These are phyloP conservation scores for Ganoderma leucocontextum DNA, from an alignment of 1,284 basidiomycete species.

Conservation along the genomic window DNA sequence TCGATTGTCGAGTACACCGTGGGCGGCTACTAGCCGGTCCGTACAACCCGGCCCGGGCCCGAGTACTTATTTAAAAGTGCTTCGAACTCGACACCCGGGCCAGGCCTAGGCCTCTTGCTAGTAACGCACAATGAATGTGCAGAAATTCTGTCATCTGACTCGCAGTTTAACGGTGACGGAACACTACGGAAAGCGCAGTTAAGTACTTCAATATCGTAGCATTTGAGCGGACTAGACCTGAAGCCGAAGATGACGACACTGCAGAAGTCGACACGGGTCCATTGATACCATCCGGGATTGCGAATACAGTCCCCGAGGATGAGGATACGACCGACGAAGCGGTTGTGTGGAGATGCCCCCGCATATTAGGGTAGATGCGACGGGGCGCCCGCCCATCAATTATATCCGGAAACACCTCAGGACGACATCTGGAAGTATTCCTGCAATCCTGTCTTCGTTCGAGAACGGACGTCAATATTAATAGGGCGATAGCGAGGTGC, in stretches of 20 bases:
- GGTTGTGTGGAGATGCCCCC: not conserved
- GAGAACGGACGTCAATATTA: not conserved
- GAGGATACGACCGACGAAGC: not conserved
- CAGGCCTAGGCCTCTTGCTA: too few species aligned
- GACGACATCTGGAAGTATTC: not conserved
- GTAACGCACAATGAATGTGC: not conserved
- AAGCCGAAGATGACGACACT: not conserved
- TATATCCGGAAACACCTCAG: not conserved
- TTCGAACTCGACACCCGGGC: too few species aligned
- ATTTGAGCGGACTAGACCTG: not conserved
- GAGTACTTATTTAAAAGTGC: not conserved
- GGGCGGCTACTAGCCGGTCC: not conserved
- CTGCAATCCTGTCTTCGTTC: not conserved
- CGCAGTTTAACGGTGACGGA: not conserved
- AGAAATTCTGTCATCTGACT: not conserved
- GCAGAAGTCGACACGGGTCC: not conserved
- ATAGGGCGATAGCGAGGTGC: not conserved
- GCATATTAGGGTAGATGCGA: not conserved
- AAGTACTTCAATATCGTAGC: not conserved
- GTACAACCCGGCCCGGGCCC: not conserved
- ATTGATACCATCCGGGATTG: not conserved
- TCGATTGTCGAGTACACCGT: not conserved
- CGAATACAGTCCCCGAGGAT: not conserved
- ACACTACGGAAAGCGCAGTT: not conserved
- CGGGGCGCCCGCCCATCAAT: not conserved